A percentile compares a stretch with the other conserved stretches of the same genome.
Conservation (phyloP, 2,329 filamentous ascomycete species). For the Hypoxylon sp. region DNA sequence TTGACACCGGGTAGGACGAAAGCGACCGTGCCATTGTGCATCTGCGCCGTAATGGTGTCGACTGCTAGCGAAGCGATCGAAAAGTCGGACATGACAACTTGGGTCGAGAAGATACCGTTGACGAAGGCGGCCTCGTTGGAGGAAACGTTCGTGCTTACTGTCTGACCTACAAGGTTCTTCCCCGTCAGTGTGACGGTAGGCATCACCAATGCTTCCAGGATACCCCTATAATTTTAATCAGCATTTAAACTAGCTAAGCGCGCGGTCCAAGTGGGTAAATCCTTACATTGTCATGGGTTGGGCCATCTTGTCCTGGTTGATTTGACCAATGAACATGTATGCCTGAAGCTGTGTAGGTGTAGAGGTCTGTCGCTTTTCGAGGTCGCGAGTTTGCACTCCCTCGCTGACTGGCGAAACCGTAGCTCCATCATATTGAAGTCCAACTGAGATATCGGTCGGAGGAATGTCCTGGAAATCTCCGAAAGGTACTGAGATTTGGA, state of each 20-base stretch:
- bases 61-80: constrained; percentile 63
- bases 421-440: constrained; percentile 66
- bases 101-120: constrained; percentile 74
- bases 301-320: constrained; percentile 68
- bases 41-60: constrained; percentile 57
- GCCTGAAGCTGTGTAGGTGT: constrained; percentile 65
- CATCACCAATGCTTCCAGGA: constrained; percentile 72
- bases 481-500: constrained; percentile 71
- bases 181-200: constrained; percentile 75
- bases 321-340: constrained; percentile 76
- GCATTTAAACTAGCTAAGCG: constrained; percentile 14
- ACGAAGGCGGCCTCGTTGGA: constrained; percentile 78
- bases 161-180: constrained; percentile 61
- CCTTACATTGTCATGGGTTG: constrained; percentile 71
- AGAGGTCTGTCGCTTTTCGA: constrained; percentile 40
- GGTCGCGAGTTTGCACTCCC: constrained; percentile 37
- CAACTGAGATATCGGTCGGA: constrained; percentile 65
- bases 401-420: constrained; percentile 60
- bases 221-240: constrained; percentile 56
- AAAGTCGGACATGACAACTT: constrained; percentile 65
- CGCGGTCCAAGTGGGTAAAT: not conserved
- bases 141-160: constrained; percentile 73
- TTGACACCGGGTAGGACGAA: constrained; percentile 77
- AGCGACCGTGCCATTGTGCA: constrained; percentile 66
- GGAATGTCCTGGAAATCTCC: constrained; percentile 65